phyloP scores from a whole-genome alignment of 2,329 filamentous ascomycete genomes.

The Fusarium torreyae region DNA sequence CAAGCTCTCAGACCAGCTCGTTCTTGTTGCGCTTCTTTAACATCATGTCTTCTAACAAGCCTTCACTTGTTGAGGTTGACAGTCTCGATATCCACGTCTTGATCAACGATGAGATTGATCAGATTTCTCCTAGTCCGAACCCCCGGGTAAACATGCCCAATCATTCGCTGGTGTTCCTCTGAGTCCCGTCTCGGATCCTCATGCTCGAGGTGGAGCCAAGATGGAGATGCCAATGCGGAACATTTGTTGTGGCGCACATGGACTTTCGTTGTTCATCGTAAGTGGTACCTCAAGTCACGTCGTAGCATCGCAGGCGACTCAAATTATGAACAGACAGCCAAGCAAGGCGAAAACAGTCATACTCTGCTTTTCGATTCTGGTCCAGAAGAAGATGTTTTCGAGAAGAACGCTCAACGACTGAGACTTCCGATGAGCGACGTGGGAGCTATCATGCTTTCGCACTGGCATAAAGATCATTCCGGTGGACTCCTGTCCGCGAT shows the following conservation, averaged over 20 bases:
- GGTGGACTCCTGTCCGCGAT: background rate
- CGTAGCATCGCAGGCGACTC: background rate
- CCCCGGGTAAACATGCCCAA: background rate
- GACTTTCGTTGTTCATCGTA: background rate
- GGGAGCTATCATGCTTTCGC: background rate
- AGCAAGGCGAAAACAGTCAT: background rate
- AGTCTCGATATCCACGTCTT: background rate
- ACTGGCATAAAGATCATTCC: slow-evolving; percentile 10
- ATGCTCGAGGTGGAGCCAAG: background rate
- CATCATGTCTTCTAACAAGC: background rate
- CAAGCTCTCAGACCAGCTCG: accelerated
- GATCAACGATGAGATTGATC: slow-evolving; percentile 4
- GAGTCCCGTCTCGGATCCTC: background rate
- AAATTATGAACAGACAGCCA: background rate
- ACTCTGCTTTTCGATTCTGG: background rate
- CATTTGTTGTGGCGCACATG: background rate
- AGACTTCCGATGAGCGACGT: background rate
- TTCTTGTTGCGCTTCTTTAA: accelerated
- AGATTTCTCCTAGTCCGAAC: slow-evolving; percentile 1
- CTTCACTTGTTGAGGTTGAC: background rate
- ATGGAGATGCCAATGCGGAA: slow-evolving; percentile 12
- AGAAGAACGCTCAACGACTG: background rate
- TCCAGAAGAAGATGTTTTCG: background rate
- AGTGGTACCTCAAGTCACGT: background rate
- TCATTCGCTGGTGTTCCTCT: background rate